Evolutionary conservation across 1,284 basidiomycete species (phyloP).

Genomic region (Fistulina hepatica): DNA sequence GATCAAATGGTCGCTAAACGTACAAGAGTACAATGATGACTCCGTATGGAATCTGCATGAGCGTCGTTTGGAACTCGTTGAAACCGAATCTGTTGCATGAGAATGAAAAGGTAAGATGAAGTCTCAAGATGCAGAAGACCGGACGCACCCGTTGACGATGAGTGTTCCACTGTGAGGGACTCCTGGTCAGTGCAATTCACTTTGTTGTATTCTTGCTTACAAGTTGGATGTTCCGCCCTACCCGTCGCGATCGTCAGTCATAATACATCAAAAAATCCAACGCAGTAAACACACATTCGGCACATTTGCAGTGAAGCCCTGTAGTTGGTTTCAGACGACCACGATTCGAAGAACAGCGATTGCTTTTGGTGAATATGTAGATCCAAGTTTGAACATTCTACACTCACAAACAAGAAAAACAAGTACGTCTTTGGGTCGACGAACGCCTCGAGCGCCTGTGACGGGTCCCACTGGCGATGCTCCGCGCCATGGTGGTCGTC

Average conservation of each 20-base stretch:
- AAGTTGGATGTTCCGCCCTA: conserved; percentile 22
- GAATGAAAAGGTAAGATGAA: no score
- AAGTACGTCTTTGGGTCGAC: conserved; percentile 22
- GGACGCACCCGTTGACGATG: conserved; percentile 31
- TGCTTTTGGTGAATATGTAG: no score
- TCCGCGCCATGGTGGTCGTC: conserved; percentile 21
- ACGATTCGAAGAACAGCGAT: no score
- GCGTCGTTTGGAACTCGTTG: conserved; percentile 27
- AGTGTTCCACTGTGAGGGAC: no score
- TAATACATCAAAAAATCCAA: not conserved
- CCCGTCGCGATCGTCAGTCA: not conserved
- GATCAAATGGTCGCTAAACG: not conserved
- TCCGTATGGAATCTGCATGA: conserved; percentile 30
- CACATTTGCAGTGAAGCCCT: conserved; percentile 21
- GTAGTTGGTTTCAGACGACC: no score
- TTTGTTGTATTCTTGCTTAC: no score
- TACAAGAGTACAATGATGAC: conserved; percentile 17
- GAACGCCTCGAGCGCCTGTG: conserved; percentile 23
- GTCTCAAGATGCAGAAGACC: no score
- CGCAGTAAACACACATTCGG: conserved; percentile 14
- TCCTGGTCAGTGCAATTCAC: no score
- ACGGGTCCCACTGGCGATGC: conserved; percentile 22
- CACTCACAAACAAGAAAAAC: conserved; percentile 23
- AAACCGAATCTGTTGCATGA: no score
- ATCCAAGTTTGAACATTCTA: no score